These are phyloP conservation scores for Eimeria maxima DNA, from an alignment of 169 alveolate species.

Conservation along the genomic window DNA sequence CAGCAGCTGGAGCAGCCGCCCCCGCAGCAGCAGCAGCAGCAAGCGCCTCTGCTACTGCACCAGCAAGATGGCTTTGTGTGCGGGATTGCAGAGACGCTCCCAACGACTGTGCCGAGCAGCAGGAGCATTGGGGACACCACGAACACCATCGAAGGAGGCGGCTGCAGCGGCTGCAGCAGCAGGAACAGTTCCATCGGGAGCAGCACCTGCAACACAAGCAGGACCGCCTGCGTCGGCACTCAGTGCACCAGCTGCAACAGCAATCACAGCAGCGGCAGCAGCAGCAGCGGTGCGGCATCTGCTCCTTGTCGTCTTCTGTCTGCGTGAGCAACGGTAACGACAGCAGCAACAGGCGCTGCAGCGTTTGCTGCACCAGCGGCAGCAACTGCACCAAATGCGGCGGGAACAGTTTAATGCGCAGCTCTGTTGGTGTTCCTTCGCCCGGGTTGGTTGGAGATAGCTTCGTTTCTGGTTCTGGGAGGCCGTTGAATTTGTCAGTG, in stretches of 20 bases:
- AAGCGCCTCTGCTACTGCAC: background rate
- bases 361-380: constrained; percentile 12
- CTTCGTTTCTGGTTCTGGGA: background rate
- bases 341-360: constrained; percentile 3
- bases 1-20: background rate
- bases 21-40: background rate
- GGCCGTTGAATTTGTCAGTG: background rate
- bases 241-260: background rate
- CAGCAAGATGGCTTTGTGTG: background rate
- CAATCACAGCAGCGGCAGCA: background rate
- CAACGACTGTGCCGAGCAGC: constrained; percentile 2
- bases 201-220: background rate
- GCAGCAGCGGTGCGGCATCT: constrained; percentile 37
- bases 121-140: background rate
- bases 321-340: background rate
- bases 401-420: background rate
- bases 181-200: background rate
- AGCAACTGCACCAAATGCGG: background rate
- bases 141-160: background rate
- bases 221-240: background rate
- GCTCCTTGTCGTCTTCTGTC: background rate
- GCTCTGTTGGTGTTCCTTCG: background rate
- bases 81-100: background rate
- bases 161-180: background rate
- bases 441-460: background rate